Evolutionary conservation across 345 rosid species (phyloP).

Genomic region (Boechera divaricarpa): DNA sequence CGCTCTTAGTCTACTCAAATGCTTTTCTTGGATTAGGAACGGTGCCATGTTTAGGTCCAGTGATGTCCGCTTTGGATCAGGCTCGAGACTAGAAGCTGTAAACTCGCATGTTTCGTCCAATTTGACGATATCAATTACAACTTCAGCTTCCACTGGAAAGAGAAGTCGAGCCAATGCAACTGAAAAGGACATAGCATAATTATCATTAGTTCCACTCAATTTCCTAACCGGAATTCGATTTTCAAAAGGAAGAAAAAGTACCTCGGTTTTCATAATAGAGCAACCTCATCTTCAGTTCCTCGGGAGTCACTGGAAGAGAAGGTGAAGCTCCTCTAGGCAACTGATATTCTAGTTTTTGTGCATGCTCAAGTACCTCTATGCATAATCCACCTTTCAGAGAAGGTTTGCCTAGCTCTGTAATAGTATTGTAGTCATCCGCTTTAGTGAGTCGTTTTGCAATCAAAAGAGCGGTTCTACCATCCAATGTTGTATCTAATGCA

Average conservation of each 20-base stretch:
- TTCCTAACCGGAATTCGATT: neutral
- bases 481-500: conserved; percentile 64
- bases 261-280: conserved; percentile 89
- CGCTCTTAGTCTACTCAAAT: conserved; percentile 64
- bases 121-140: conserved; percentile 66
- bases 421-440: conserved; percentile 58
- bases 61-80: conserved; percentile 52
- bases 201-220: neutral
- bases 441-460: conserved; percentile 69
- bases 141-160: conserved; percentile 84
- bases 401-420: conserved; percentile 64
- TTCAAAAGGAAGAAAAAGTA: conserved; percentile 32
- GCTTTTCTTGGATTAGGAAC: conserved; percentile 69
- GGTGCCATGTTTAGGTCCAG: conserved; percentile 73
- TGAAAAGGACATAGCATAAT: conserved; percentile 36
- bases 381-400: conserved; percentile 69
- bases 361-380: conserved; percentile 81
- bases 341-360: conserved; percentile 58
- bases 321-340: conserved; percentile 64
- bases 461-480: conserved; percentile 78
- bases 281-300: conserved; percentile 69
- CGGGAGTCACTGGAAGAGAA: conserved; percentile 76
- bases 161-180: conserved; percentile 83
- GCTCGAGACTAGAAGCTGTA: conserved; percentile 51
- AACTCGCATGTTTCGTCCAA: conserved; percentile 72